phyloP scores from a whole-genome alignment of 352 stramenopile species.

The Phytopythium mirpurense region DNA sequence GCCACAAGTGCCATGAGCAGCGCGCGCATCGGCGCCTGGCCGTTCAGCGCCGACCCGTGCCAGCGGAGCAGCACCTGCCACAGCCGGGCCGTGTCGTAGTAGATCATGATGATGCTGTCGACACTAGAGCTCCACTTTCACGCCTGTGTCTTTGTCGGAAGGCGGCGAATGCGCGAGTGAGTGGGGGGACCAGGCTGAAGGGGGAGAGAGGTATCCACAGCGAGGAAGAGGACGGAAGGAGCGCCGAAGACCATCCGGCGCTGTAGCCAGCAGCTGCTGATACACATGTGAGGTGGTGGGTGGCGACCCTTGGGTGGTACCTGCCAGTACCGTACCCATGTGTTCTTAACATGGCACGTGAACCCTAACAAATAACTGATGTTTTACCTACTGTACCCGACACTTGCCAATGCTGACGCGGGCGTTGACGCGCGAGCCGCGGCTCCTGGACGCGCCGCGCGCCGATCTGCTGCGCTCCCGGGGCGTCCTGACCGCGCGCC shows the following conservation, averaged over 20 bases:
- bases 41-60: constrained; percentile 75
- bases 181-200: background rate
- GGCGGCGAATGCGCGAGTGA: background rate
- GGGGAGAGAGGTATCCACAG: too few relatives aligned
- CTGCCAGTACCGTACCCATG: too few relatives aligned
- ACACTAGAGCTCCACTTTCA: too few relatives aligned
- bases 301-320: too few relatives aligned
- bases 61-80: constrained; percentile 55
- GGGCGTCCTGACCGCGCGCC: constrained; percentile 46
- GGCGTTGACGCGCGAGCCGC: constrained; percentile 39
- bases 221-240: too few relatives aligned
- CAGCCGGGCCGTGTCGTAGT: constrained; percentile 66
- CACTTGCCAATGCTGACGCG: constrained; percentile 43
- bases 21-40: constrained; percentile 50
- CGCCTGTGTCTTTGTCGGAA: too few relatives aligned
- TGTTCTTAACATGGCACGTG: too few relatives aligned
- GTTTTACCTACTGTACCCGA: too few relatives aligned
- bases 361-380: too few relatives aligned
- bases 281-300: too few relatives aligned
- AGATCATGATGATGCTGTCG: constrained; percentile 58
- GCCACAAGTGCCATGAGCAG: constrained; percentile 68
- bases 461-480: constrained; percentile 38
- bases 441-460: constrained; percentile 34
- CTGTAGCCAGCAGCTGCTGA: too few relatives aligned
- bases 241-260: too few relatives aligned